Base-by-base conservation (phyloP, 2,329 filamentous ascomycete genomes). In the Fusarium sp. region DNA sequence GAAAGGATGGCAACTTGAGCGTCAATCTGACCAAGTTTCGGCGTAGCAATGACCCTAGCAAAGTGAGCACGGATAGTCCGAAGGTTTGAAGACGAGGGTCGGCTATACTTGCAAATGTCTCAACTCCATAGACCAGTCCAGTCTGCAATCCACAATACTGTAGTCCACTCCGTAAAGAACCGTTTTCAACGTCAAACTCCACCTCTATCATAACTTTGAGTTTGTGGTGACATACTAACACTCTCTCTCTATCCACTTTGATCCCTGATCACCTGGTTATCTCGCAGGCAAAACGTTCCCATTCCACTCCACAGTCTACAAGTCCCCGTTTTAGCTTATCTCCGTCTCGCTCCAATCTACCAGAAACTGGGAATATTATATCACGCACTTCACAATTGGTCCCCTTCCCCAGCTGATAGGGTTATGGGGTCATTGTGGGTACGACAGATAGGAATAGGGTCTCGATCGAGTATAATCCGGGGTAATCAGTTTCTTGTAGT, bases 401-500 rank as follows among this genome's bases (percentile, higher is more conserved):
- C 37, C 11, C 29, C 6, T 30, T 32, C 14, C 18, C 25, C 12
- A 29, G 54, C 13, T 54, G 61, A 66, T 65, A 59, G 16, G 29
- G 22, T 22, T 46, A 66, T 66, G 55, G 47, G 66, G 61, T 37
- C 48, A 49, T 16, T 44, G 61, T 61, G 63, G 63, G 45, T 57
- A 18, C 12, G 6, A n/a, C n/a, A 45, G 54, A 66, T 66, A 66
- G 55, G 27, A 52, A 52, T 20, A 41, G 49, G 25, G 32, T 14
- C 34, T 54, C 16, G 30, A 66, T 66, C 30, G 20, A 65, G 53
- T 65, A 66, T 66, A 66, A 66, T 66, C 63, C 18, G 63, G 63
- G 63, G 63, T 45, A 66, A 55, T 41, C 63, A 66, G 29, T 66
- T 61, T 66, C 55, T 66, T 29, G 61, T 66, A 66, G 54, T 61